Conservation (phyloP, 306 rosid species). For the Urtica urens region DNA sequence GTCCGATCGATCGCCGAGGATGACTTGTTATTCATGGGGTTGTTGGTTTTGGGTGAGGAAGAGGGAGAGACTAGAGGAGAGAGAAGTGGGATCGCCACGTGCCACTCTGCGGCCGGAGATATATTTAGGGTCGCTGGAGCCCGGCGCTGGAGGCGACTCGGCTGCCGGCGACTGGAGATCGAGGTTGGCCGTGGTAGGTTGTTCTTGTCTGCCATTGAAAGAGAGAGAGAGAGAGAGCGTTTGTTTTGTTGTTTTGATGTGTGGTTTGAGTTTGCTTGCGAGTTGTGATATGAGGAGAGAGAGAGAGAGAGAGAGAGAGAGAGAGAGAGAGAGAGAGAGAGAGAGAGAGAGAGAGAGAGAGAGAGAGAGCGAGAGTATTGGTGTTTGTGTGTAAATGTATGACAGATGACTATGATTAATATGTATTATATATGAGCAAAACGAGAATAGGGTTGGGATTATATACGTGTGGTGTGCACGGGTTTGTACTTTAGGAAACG, state of each 20-base stretch:
- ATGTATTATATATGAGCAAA: neutral
- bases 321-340: neutral
- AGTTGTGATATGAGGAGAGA: neutral
- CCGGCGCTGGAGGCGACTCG: constrained; percentile 63
- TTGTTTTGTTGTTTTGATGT: too few relatives aligned
- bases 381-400: neutral
- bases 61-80: constrained; percentile 69
- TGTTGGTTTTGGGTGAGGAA: constrained; percentile 14
- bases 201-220: constrained; percentile 51
- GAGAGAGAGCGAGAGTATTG: neutral
- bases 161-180: constrained; percentile 16
- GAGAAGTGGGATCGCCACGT: constrained; percentile 80
- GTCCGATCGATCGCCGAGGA: too few relatives aligned
- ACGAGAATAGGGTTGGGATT: neutral
- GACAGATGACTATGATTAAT: neutral
- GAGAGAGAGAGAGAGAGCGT: neutral
- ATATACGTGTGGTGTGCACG: constrained; percentile 18
- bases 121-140: constrained; percentile 73
- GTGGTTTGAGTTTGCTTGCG: neutral
- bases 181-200: constrained; percentile 16
- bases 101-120: constrained; percentile 53
- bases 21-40: too few relatives aligned
- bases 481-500: neutral
- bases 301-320: neutral
- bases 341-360: neutral